phyloP scores from a whole-genome alignment of 805 yeast genomes.

The Scheffersomyces lignosus region DNA sequence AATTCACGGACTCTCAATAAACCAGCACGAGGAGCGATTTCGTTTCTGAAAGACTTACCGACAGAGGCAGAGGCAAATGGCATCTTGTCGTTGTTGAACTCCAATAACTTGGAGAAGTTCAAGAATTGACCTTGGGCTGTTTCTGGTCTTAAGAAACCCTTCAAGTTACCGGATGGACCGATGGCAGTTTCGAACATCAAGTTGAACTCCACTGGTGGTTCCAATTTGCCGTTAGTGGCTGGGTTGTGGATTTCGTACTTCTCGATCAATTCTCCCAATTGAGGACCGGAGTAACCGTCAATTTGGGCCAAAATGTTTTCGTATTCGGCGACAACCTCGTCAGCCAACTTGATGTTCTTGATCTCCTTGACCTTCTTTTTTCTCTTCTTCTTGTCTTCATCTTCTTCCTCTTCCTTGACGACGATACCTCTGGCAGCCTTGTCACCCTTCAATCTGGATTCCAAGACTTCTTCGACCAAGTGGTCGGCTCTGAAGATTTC shows the following conservation, averaged over 20 bases:
- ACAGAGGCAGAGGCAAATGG: constrained; percentile 99
- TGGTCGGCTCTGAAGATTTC: constrained; percentile 99
- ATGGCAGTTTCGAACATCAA: constrained; percentile 99
- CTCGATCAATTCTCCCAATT: constrained; percentile 84
- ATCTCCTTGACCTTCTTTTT: constrained; percentile 85
- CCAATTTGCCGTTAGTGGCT: constrained; percentile 79
- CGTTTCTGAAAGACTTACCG: constrained; percentile 98
- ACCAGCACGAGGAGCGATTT: constrained; percentile 98
- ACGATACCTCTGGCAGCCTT: constrained; percentile 89
- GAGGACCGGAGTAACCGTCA: constrained; percentile 92
- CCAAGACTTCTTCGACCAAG: constrained; percentile 95
- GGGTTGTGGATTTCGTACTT: constrained; percentile 90
- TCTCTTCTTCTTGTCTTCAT: constrained; percentile 68
- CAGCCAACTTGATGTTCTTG: constrained; percentile 93
- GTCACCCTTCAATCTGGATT: constrained; percentile 94
- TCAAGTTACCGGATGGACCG: constrained; percentile 96
- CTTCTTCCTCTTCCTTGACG: constrained; percentile 53
- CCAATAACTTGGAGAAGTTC: constrained; percentile 90
- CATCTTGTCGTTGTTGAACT: constrained; percentile 93
- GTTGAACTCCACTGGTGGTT: constrained; percentile 92
- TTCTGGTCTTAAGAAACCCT: constrained; percentile 96
- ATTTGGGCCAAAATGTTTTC: constrained; percentile 87
- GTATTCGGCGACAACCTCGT: constrained; percentile 73
- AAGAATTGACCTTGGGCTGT: constrained; percentile 99
- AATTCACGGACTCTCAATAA: constrained; percentile 97